Conservation (phyloP, 2,329 filamentous ascomycete genomes). For the Diaporthe velutina region DNA sequence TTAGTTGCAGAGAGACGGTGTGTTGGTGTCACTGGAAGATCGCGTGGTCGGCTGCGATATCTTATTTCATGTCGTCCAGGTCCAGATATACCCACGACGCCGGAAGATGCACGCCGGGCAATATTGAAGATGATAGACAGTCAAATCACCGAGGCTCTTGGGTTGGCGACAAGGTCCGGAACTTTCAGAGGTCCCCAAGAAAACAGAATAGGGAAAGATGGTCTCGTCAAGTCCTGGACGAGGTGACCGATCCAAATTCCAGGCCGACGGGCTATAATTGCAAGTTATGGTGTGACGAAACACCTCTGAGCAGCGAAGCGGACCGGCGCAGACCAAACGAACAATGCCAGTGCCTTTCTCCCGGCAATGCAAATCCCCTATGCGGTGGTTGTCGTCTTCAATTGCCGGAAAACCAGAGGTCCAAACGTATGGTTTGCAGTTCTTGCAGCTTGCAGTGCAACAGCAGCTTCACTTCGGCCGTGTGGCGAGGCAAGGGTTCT, state of each 20-base stretch:
- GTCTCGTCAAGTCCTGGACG: constrained; percentile 33
- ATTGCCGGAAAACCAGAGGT: not conserved
- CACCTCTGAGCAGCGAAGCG: not conserved
- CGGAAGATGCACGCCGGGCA: not conserved
- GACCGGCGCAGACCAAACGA: constrained; percentile 2
- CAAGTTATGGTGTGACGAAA: constrained; percentile 31
- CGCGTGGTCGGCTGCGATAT: not conserved
- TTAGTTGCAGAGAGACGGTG: not conserved
- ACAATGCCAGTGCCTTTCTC: not conserved
- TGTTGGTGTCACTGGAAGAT: not conserved
- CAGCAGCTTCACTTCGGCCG: not conserved
- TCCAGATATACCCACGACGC: not conserved
- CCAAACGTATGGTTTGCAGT: not conserved
- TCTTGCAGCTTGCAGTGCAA: not conserved
- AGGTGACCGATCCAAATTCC: not conserved
- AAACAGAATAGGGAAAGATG: not conserved
- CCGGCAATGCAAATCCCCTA: not conserved
- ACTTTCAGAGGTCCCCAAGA: not conserved
- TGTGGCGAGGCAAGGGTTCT: constrained; percentile 6
- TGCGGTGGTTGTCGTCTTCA: not conserved
- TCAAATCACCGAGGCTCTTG: not conserved
- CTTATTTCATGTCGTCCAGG: constrained; percentile 9
- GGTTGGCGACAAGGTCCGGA: not conserved
- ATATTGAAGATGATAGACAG: not conserved
- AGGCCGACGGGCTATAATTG: constrained; percentile 18